Evolutionary conservation across 805 yeast genomes (phyloP).

Genomic region (Saccharomycopsis amapae): DNA sequence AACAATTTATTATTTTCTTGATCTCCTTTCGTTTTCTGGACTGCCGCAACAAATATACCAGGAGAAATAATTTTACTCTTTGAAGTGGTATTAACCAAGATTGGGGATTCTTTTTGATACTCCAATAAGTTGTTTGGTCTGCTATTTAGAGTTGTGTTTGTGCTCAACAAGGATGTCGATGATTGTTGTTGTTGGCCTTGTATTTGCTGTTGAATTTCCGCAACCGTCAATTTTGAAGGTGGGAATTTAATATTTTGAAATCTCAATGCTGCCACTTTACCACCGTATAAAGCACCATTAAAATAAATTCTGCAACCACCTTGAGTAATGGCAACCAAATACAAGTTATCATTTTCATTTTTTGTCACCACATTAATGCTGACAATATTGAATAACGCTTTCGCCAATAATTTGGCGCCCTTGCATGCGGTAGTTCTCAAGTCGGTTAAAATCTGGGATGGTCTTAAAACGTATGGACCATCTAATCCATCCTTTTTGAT

Average conservation of each 20-base stretch:
- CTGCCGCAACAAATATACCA: conserved; percentile 74
- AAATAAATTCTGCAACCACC: conserved; percentile 75
- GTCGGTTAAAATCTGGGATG: conserved; percentile 32
- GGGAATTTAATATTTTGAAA: conserved; percentile 53
- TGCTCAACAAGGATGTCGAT: conserved; percentile 24
- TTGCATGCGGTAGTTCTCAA: conserved; percentile 38
- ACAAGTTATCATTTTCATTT: conserved; percentile 60
- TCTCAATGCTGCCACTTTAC: conserved; percentile 35
- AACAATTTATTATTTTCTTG: conserved; percentile 43
- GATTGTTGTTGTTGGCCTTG: conserved; percentile 33
- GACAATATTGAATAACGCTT: conserved; percentile 48
- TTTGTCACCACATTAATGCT: conserved; percentile 55
- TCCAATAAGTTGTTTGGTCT: conserved; percentile 27
- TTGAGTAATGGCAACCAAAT: conserved; percentile 68
- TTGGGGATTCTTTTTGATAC: conserved; percentile 49
- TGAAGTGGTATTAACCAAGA: conserved; percentile 49
- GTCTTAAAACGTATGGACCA: conserved; percentile 33
- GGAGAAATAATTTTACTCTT: conserved; percentile 67
- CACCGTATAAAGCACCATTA: conserved; percentile 34
- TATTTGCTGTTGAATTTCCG: conserved; percentile 27
- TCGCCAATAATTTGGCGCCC: conserved; percentile 50
- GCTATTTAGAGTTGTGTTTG: conserved; percentile 24
- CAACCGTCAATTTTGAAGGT: conserved; percentile 45
- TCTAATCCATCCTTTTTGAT: conserved; percentile 36
- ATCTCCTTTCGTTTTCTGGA: conserved; percentile 26